Evolutionary conservation across 208 protist genomes (phyloP).

Genomic region (Porcisia hertigi): DNA sequence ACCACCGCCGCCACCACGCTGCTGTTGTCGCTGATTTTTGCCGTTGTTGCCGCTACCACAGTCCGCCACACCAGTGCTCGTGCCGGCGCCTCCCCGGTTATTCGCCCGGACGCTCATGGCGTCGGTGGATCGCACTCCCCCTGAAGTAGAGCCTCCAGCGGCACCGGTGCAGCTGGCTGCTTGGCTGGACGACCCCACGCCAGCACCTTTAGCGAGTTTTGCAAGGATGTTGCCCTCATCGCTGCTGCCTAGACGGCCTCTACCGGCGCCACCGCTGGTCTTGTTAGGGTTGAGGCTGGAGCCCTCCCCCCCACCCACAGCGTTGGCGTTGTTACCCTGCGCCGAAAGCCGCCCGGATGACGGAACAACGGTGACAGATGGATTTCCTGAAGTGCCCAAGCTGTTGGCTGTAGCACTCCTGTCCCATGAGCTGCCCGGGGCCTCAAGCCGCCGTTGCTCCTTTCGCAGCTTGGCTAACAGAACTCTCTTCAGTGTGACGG

Average conservation of each 20-base stretch:
- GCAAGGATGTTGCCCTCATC: slow-evolving; percentile 2
- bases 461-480: slow-evolving; percentile 55
- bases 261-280: neutral
- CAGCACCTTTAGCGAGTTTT: slow-evolving; percentile 12
- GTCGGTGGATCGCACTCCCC: neutral
- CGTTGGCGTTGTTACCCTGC: slow-evolving; percentile 14
- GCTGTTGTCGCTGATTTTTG: slow-evolving; percentile 5
- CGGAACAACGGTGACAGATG: neutral
- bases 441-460: slow-evolving; percentile 26
- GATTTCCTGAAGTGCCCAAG: neutral
- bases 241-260: slow-evolving; percentile 4
- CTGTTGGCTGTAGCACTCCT: neutral
- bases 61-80: slow-evolving; percentile 1
- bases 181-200: neutral
- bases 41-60: slow-evolving; percentile 8
- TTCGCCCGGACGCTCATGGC: neutral
- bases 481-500: slow-evolving; percentile 28
- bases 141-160: neutral
- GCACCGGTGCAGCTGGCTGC: neutral
- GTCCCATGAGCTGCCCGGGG: neutral
- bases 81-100: neutral
- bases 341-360: slow-evolving; percentile 15
- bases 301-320: neutral
- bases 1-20: neutral
- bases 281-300: neutral